A percentile compares a stretch with the other conserved stretches of the same genome.
These are phyloP conservation scores for Trichoderma orchidacearum DNA, from an alignment of 495 filamentous ascomycete genomes.

Conservation along the genomic window DNA sequence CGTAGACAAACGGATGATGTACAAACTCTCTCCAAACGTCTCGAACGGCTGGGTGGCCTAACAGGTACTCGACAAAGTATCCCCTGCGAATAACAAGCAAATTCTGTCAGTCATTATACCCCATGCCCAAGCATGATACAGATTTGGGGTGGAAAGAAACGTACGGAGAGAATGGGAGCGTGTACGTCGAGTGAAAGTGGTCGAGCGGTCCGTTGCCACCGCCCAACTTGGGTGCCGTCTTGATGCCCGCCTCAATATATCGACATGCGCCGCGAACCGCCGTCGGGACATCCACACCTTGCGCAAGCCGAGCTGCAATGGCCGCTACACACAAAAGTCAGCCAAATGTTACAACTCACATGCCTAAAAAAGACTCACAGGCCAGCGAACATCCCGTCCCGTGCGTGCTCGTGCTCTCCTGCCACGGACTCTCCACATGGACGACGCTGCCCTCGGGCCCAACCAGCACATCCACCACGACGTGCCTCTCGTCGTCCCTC, in stretches of 20 bases:
- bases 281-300: slow-evolving; percentile 37
- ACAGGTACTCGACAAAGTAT: slow-evolving; percentile 69
- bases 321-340: slow-evolving; percentile 40
- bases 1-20: slow-evolving; percentile 65
- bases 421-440: slow-evolving; percentile 53
- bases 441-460: slow-evolving; percentile 36
- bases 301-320: slow-evolving; percentile 75
- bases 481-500: slow-evolving; percentile 40
- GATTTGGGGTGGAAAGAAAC: slow-evolving; percentile 13
- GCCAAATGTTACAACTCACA: neutral
- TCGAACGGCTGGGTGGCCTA: slow-evolving; percentile 61
- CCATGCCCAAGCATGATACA: slow-evolving; percentile 7
- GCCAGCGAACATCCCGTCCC: slow-evolving; percentile 93
- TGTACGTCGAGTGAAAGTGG: slow-evolving; percentile 78
- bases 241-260: slow-evolving; percentile 79
- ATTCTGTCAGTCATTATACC: too few relatives aligned
- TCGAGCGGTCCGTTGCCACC: slow-evolving; percentile 82
- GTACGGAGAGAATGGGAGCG: slow-evolving; percentile 71
- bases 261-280: slow-evolving; percentile 60
- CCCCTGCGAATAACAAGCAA: slow-evolving; percentile 41
- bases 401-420: slow-evolving; percentile 70
- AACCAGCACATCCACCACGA: slow-evolving; percentile 63
- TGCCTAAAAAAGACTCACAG: too few relatives aligned
- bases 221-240: slow-evolving; percentile 57
- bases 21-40: slow-evolving; percentile 58